Conservation (phyloP, 2,329 filamentous ascomycete genomes). For the Cercospora nicotianae region DNA sequence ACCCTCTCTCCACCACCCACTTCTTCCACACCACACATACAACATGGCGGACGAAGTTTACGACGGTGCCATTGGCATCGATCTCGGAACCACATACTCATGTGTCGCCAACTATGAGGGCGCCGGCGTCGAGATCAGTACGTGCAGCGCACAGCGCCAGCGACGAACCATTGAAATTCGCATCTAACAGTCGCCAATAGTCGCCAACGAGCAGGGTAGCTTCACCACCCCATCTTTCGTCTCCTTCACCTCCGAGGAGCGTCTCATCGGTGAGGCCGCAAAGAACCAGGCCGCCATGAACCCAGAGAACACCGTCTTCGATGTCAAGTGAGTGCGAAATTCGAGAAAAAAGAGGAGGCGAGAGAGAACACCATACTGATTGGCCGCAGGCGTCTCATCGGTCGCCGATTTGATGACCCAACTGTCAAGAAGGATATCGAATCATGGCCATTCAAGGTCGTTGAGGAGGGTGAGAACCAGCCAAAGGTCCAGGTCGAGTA, state of each 20-base stretch:
- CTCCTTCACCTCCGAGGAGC: slow-evolving; percentile 97
- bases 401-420: slow-evolving; percentile 89
- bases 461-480: slow-evolving; percentile 76
- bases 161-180: slow-evolving; percentile 1
- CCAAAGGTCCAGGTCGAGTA: slow-evolving; percentile 95
- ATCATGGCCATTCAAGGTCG: slow-evolving; percentile 98
- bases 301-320: slow-evolving; percentile 96
- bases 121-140: slow-evolving; percentile 98
- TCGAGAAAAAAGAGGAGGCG: slow-evolving; percentile 4
- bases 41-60: slow-evolving; percentile 98
- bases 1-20: slow-evolving; percentile 10
- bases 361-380: slow-evolving; percentile 35
- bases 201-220: slow-evolving; percentile 99
- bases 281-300: slow-evolving; percentile 99
- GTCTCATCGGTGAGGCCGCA: slow-evolving; percentile 97
- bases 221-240: slow-evolving; percentile 99
- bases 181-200: slow-evolving; percentile 27
- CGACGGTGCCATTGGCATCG: slow-evolving; percentile 99
- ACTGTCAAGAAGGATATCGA: slow-evolving; percentile 98
- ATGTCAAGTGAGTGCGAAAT: slow-evolving; percentile 67
- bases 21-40: slow-evolving; percentile 17
- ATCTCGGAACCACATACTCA: slow-evolving; percentile 99
- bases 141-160: background rate
- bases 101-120: slow-evolving; percentile 99
- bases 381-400: slow-evolving; percentile 80